These are phyloP conservation scores for Cyclotella sp. DNA, from an alignment of 108 stramenopile genomes.

Conservation along the genomic window DNA sequence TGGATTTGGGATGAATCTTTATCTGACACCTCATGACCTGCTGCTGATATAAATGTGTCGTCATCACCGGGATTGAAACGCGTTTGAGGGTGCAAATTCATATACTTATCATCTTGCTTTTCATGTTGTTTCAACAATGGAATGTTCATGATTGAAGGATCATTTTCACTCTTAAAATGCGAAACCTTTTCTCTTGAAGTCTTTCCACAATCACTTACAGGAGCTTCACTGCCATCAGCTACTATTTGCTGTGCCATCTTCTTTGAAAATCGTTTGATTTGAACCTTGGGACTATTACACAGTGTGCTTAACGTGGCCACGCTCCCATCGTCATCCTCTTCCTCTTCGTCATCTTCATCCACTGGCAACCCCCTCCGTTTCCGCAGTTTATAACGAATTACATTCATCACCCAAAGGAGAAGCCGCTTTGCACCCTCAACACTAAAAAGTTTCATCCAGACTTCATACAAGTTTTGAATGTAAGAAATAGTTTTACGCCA, in stretches of 20 bases:
- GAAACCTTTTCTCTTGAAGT: constrained; percentile 3
- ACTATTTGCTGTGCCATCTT: too few species aligned
- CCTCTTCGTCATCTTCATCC: constrained; percentile 49
- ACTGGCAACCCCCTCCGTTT: constrained; percentile 37
- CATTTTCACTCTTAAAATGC: constrained; percentile 14
- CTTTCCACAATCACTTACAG: not conserved
- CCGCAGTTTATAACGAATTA: constrained; percentile 36
- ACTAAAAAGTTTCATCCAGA: constrained; percentile 25
- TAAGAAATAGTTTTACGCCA: constrained; percentile 23
- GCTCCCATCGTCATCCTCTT: constrained; percentile 51
- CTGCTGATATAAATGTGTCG: constrained; percentile 6
- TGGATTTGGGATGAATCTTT: constrained; percentile 14
- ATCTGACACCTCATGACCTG: not conserved
- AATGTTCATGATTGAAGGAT: constrained; percentile 23
- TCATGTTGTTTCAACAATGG: not conserved
- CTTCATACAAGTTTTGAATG: constrained; percentile 12
- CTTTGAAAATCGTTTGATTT: not conserved
- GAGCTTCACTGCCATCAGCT: not conserved
- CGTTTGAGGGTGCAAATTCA: not conserved
- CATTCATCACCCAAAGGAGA: constrained; percentile 37
- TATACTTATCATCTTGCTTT: constrained; percentile 4
- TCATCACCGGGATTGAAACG: not conserved
- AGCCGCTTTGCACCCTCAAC: constrained; percentile 24
- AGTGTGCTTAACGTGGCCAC: constrained; percentile 30
- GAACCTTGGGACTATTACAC: not conserved